Evolutionary conservation across 225 moss, liverwort and hornwort species (phyloP).

Genomic region (Lunularia cruciata): DNA sequence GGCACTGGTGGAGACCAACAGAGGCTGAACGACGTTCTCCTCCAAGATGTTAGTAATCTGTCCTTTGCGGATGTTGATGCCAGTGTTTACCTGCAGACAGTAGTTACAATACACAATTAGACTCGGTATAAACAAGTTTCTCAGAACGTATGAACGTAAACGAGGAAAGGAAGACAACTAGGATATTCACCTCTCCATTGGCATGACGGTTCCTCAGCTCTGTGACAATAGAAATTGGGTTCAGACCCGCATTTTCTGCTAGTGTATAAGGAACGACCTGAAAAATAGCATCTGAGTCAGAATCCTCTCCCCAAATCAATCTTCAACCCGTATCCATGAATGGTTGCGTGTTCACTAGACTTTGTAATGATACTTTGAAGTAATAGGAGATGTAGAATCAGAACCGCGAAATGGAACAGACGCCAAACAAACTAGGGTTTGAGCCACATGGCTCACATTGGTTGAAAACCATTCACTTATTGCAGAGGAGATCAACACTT

Average conservation of each 20-base stretch:
- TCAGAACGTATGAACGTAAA: neutral
- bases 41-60: conserved; percentile 97
- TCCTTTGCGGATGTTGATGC: conserved; percentile 93
- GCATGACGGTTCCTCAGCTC: conserved; percentile 92
- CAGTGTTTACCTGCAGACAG: conserved; percentile 64
- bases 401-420: too few species aligned
- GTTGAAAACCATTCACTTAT: too few species aligned
- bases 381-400: too few species aligned
- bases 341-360: too few species aligned
- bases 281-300: too few species aligned
- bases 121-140: neutral
- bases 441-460: too few species aligned
- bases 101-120: neutral
- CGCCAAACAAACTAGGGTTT: too few species aligned
- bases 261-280: conserved; percentile 92
- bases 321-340: too few species aligned
- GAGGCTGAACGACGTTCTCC: conserved; percentile 92
- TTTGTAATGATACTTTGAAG: too few species aligned
- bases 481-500: neutral
- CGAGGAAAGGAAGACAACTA: neutral
- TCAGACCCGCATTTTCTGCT: conserved; percentile 96
- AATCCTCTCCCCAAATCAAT: too few species aligned
- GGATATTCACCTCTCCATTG: conserved; percentile 73
- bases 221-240: conserved; percentile 87
- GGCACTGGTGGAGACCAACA: conserved; percentile 95